These are phyloP conservation scores for Lizanozyma gosingica DNA, from an alignment of 1,139 yeast species.

Conservation along the genomic window DNA sequence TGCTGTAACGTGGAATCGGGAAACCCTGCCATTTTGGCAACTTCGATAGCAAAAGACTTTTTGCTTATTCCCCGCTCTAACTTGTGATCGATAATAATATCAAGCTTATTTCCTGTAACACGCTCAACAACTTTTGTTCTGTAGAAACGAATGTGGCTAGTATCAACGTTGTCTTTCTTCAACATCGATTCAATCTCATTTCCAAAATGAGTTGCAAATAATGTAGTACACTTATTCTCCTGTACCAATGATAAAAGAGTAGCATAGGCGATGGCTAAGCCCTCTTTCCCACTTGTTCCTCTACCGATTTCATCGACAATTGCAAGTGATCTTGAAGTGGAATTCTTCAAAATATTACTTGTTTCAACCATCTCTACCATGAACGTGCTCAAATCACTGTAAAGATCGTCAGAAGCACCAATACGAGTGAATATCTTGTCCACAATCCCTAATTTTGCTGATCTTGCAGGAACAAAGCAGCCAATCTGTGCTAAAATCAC, in stretches of 20 bases:
- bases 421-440: conserved; percentile 83
- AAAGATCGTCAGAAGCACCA: conserved; percentile 88
- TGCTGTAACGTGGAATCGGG: conserved; percentile 50
- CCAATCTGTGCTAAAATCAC: conserved; percentile 87
- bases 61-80: conserved; percentile 65
- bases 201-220: conserved; percentile 95
- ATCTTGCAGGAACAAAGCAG: conserved; percentile 72
- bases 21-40: conserved; percentile 79
- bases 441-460: conserved; percentile 68
- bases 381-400: conserved; percentile 80
- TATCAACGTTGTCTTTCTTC: conserved; percentile 17
- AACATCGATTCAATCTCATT: conserved; percentile 26
- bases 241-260: conserved; percentile 51
- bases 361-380: conserved; percentile 99
- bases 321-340: conserved; percentile 72
- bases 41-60: conserved; percentile 76
- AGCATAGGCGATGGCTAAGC: conserved; percentile 84
- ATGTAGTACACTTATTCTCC: conserved; percentile 57
- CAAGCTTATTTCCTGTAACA: conserved; percentile 13
- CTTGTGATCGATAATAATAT: conserved; percentile 49
- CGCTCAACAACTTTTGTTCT: conserved; percentile 38
- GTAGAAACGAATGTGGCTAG: conserved; percentile 33
- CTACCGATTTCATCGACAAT: conserved; percentile 95
- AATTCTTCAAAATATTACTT: conserved; percentile 64
- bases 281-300: conserved; percentile 88